phyloP scores from a whole-genome alignment of 2,329 filamentous ascomycete genomes.

The Aspergillus novoparasiticus region DNA sequence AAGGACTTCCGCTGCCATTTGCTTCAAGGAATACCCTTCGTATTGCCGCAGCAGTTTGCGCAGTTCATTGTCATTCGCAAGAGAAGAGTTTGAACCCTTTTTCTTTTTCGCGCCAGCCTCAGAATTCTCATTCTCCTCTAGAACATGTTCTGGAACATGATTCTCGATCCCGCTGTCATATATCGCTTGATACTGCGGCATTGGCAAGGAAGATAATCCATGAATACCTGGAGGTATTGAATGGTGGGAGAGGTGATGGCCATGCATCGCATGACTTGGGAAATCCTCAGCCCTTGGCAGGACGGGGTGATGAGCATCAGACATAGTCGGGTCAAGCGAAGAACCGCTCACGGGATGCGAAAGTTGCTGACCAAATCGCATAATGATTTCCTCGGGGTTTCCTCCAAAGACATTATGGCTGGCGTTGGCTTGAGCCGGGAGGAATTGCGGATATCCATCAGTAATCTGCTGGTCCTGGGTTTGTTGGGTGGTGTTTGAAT shows the following conservation, averaged over 20 bases:
- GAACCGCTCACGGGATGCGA: slow-evolving; percentile 40
- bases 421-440: slow-evolving; percentile 36
- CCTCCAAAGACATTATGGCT: slow-evolving; percentile 40
- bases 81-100: slow-evolving; percentile 50
- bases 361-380: slow-evolving; percentile 47
- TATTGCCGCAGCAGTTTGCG: slow-evolving; percentile 51
- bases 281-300: slow-evolving; percentile 44
- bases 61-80: slow-evolving; percentile 53
- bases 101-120: slow-evolving; percentile 48
- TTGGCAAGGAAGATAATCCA: slow-evolving; percentile 33
- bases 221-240: slow-evolving; percentile 40
- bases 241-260: slow-evolving; percentile 39
- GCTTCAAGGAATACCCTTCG: slow-evolving; percentile 47
- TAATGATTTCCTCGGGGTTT: slow-evolving; percentile 50
- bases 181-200: slow-evolving; percentile 42
- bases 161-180: slow-evolving; percentile 48
- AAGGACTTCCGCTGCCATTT: slow-evolving; percentile 52
- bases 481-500: slow-evolving; percentile 50
- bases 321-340: slow-evolving; percentile 40
- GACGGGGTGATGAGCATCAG: slow-evolving; percentile 38
- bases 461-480: slow-evolving; percentile 45
- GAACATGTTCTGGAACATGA: slow-evolving; percentile 42
- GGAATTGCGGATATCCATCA: slow-evolving; percentile 43
- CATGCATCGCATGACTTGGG: slow-evolving; percentile 36
- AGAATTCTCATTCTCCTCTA: slow-evolving; percentile 47